phyloP scores from a whole-genome alignment of 163 green algal species.

The Trebouxiophyceae sp. region DNA sequence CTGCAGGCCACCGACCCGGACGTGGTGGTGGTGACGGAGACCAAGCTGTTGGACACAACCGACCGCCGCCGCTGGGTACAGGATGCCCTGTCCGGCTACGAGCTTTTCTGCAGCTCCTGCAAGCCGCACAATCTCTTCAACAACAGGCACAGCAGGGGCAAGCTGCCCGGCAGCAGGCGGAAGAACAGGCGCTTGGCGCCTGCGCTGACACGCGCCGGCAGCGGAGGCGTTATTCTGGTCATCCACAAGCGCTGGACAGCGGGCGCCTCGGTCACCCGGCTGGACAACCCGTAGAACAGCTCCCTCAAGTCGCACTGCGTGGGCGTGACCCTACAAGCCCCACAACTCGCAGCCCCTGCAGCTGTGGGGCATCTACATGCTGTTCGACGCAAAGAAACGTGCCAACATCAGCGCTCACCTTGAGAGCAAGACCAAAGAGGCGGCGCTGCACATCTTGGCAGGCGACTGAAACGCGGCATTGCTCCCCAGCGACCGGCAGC shows the following conservation, averaged over 20 bases:
- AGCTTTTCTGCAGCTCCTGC: background rate
- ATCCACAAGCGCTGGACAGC: background rate
- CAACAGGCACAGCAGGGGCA: no score
- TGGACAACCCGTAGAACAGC: background rate
- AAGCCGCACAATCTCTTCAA: background rate
- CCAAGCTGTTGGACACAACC: background rate
- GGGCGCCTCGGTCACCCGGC: background rate
- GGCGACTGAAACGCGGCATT: background rate
- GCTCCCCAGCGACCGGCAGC: background rate
- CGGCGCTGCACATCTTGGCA: background rate
- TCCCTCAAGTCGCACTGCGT: background rate
- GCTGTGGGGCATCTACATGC: background rate
- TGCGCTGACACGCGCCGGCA: no score
- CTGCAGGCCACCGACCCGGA: background rate
- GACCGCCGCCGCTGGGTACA: background rate
- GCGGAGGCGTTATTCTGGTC: background rate
- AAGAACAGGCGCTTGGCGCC: no score
- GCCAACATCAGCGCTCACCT: background rate
- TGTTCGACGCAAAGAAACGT: background rate
- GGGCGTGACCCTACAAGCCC: background rate
- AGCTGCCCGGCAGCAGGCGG: no score
- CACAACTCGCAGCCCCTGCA: background rate
- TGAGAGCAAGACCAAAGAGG: no score
- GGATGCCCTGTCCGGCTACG: background rate
- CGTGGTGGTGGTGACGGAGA: background rate